These are phyloP conservation scores for Trichoderma aggressivum DNA, from an alignment of 2,329 filamentous ascomycete genomes.

Conservation along the genomic window DNA sequence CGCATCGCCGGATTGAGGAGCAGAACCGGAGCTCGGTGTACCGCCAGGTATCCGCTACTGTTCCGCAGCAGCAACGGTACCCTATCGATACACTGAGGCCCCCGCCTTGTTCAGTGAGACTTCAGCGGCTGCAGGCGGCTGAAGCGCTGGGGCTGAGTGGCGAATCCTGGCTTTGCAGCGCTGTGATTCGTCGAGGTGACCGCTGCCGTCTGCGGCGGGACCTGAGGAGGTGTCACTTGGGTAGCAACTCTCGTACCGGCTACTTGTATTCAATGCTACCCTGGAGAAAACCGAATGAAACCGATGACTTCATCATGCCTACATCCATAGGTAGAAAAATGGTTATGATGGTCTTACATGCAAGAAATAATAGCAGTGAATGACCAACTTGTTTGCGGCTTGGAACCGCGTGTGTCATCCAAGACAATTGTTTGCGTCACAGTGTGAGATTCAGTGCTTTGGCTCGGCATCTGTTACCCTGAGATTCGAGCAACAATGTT, in stretches of 20 bases:
- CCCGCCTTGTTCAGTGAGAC: neutral
- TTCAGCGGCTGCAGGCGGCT: slow-evolving; percentile 8
- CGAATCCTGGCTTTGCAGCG: neutral
- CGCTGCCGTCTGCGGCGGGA: neutral
- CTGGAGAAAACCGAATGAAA: neutral
- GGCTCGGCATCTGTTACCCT: neutral
- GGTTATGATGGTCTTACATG: neutral
- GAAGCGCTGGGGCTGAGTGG: neutral
- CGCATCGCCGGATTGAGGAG: neutral
- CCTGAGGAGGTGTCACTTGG: neutral
- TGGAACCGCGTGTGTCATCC: neutral
- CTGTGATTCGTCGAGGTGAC: neutral
- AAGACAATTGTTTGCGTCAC: neutral
- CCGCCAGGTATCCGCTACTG: neutral
- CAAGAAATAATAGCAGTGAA: neutral
- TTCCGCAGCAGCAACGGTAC: neutral
- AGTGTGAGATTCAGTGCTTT: neutral
- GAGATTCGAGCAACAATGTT: neutral
- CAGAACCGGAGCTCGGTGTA: neutral
- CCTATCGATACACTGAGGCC: neutral
- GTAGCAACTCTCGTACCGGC: neutral
- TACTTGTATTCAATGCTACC: neutral
- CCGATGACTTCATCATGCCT: neutral
- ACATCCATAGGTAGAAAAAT: neutral
- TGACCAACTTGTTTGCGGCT: neutral